phyloP scores from a whole-genome alignment of 192 early-diverging fungal genomes.

The Backusella liffmaniae region DNA sequence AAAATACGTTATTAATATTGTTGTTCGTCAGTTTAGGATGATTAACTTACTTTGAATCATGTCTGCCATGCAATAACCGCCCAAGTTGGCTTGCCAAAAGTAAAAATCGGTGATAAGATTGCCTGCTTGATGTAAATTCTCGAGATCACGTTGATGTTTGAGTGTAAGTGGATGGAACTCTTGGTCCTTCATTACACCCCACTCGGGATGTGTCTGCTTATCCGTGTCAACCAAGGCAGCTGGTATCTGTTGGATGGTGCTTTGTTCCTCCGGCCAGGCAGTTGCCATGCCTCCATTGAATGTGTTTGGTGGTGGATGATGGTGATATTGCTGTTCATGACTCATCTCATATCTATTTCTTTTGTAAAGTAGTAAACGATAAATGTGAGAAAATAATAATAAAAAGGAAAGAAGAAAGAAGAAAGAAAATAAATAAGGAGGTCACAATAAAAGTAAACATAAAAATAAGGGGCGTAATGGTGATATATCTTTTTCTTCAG shows the following conservation, averaged over 20 bases:
- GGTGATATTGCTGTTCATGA: not conserved
- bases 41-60: slow-evolving; percentile 35
- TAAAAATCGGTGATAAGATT: slow-evolving; percentile 27
- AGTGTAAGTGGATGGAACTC: slow-evolving; percentile 36
- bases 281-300: not conserved
- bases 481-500: not conserved
- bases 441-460: not conserved
- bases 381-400: not conserved
- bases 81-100: slow-evolving; percentile 38
- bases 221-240: not conserved
- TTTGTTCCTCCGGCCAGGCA: not conserved
- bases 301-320: not conserved
- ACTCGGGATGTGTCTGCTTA: slow-evolving; percentile 30
- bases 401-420: not conserved
- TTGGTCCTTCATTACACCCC: slow-evolving; percentile 38
- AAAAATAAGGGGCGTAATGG: not conserved
- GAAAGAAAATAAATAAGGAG: not conserved
- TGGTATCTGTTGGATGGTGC: not conserved
- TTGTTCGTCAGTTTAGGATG: not conserved
- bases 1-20: not conserved
- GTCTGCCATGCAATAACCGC: slow-evolving; percentile 39
- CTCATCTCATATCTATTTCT: not conserved
- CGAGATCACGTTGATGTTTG: slow-evolving; percentile 39
- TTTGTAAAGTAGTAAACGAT: not conserved
- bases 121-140: slow-evolving; percentile 35